Evolutionary conservation across 495 filamentous ascomycete genomes (phyloP).

Genomic region (Aspergillus bridgeri): DNA sequence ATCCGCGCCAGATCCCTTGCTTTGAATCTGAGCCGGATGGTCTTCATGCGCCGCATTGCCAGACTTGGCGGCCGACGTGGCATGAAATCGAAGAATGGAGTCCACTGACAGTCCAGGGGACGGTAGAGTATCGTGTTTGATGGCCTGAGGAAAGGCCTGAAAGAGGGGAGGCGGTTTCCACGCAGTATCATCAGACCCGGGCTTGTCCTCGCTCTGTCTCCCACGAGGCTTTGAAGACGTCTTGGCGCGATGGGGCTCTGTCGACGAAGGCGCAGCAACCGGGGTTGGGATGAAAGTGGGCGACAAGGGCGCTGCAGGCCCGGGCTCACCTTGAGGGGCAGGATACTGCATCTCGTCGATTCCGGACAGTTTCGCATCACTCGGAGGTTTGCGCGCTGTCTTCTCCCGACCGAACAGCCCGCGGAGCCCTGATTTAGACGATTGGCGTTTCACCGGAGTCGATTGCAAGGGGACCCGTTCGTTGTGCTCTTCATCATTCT

Average conservation of each 20-base stretch:
- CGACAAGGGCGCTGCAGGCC: slow-evolving; percentile 23
- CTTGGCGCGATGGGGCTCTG: slow-evolving; percentile 18
- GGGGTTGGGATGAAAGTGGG: slow-evolving; percentile 25
- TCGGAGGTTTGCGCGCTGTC: slow-evolving; percentile 19
- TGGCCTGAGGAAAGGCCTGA: slow-evolving; percentile 85
- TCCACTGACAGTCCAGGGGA: slow-evolving; percentile 52
- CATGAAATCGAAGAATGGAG: slow-evolving; percentile 56
- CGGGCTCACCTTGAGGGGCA: slow-evolving; percentile 11
- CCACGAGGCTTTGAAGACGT: slow-evolving; percentile 23
- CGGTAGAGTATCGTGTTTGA: slow-evolving; percentile 52
- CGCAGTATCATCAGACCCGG: slow-evolving; percentile 26
- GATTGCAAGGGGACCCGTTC: slow-evolving; percentile 34
- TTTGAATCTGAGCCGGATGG: slow-evolving; percentile 17
- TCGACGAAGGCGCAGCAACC: slow-evolving; percentile 27
- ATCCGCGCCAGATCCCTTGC: slow-evolving; percentile 26
- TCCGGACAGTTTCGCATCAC: slow-evolving; percentile 31
- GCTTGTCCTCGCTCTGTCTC: slow-evolving; percentile 20
- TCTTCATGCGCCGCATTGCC: slow-evolving; percentile 40
- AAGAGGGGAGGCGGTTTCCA: slow-evolving; percentile 85
- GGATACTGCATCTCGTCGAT: slow-evolving; percentile 31
- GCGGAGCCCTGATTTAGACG: slow-evolving; percentile 41
- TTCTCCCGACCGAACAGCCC: slow-evolving; percentile 41
- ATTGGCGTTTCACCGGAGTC: slow-evolving; percentile 32
- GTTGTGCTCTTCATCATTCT: slow-evolving; percentile 25
- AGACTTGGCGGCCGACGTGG: slow-evolving; percentile 37